Evolutionary conservation across 2,329 filamentous ascomycete species (phyloP), one percentile per base, ranked within the genome.

Genomic region (Ascochyta rabiei): DNA sequence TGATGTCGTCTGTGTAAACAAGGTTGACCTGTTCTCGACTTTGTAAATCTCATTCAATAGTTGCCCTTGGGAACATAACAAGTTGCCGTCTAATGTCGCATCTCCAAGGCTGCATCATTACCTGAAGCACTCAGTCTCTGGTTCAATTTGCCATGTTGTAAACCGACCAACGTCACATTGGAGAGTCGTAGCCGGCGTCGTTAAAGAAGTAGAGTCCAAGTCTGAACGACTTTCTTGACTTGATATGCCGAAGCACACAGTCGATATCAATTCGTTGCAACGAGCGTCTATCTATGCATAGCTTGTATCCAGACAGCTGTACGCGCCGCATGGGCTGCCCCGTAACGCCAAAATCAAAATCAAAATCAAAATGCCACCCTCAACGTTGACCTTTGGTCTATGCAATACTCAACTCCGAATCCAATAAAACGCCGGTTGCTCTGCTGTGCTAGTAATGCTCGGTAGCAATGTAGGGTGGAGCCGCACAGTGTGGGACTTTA

Each of bases 371-470:
- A 49, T 37, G 41, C 41, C 53, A 35, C 15, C 16, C 56, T 44
- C 23, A 24, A 18, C 53, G 39, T 47, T 41, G 49, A 50, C 30
- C 45, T 31, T 16, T 50, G 47, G 48, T 63, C 59, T 66, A 66
- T 62, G 61, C 61, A 61, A 53, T 52, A 38, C 43, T 43, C 38
- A 54, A 45, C 35, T n/a, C 40, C 16, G 15, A 24, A 24, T 37
- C 13, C 34, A 24, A 47, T 55, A 52, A 41, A 50, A 61, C 57
- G 63, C 61, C 64, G 35, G 59, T 53, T 60, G 52, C 53, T 58
- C 60, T 57, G 53, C 57, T 62, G 62, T 59, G 48, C 55, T 60
- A 59, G 50, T 45, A 19, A 60, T 57, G 56, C 47, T 31, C 53
- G 13, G 51, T 51, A 58, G 45, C 45, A 30, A 47, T 40, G 21